phyloP scores from a whole-genome alignment of 805 yeast genomes.

The Lipomyces japonicus region DNA sequence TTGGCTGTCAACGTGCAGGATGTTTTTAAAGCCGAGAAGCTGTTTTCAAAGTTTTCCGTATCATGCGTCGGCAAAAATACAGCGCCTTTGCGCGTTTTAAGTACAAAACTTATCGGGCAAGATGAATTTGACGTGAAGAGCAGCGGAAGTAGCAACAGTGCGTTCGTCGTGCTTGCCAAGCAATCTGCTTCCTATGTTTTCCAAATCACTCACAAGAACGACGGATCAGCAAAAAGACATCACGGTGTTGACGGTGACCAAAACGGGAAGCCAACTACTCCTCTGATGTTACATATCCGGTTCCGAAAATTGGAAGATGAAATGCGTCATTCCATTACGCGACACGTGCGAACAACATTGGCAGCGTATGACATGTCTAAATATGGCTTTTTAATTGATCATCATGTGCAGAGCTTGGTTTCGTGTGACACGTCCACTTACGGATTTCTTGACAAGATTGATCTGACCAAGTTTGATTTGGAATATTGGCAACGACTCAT shows the following conservation, averaged over 20 bases:
- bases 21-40: conserved; percentile 53
- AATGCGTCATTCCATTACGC: conserved; percentile 26
- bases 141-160: conserved; percentile 23
- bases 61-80: conserved; percentile 53
- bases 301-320: conserved; percentile 32
- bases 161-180: conserved; percentile 58
- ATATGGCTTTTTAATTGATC: conserved; percentile 8
- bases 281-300: conserved; percentile 35
- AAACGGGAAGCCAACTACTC: background rate
- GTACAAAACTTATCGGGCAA: conserved; percentile 43
- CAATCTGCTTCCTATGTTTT: conserved; percentile 66
- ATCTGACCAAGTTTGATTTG: conserved; percentile 8
- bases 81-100: conserved; percentile 52
- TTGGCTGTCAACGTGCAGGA: conserved; percentile 80
- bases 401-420: conserved; percentile 9
- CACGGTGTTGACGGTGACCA: background rate
- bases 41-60: conserved; percentile 66
- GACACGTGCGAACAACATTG: conserved; percentile 9
- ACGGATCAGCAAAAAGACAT: background rate
- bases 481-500: conserved; percentile 14
- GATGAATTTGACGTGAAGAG: conserved; percentile 32
- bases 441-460: conserved; percentile 16
- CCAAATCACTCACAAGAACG: conserved; percentile 39
- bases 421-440: conserved; percentile 13
- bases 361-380: background rate